Base-by-base conservation (phyloP, 1,284 basidiomycete species). In the Rhodofomes roseus region DNA sequence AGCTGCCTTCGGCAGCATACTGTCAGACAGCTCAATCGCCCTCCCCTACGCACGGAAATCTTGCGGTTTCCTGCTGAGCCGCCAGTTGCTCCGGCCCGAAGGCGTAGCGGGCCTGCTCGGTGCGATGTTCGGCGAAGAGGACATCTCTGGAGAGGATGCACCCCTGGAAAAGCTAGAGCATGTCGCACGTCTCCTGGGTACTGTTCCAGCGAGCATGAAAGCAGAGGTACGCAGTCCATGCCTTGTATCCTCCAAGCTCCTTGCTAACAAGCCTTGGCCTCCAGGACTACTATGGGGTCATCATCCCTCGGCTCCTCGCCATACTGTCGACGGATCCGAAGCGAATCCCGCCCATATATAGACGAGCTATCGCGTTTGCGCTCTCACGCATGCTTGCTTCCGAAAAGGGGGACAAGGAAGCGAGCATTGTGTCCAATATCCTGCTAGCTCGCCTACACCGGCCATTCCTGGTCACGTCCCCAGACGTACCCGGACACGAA, bases 151-250 rank as follows among this genome's bases (percentile, higher is more conserved):
- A 20, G 81, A 81, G 16, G 80, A 83, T 55, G 77, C 80, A 1
- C 78, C 80, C 1, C 67, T 90, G 7, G 83, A 87, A 62, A 90
- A 88, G 68, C 76, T 91, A 11, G 84, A 92, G 62, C 85, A 86
- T 56, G 76, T 89, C 22, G 77, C 87, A 16, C 76, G 74, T 6
- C 78, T 89, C 22, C 69, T 93, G 36, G 78, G 74, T 52, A 75
- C 83, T 27, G 75, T 85, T 25, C 90, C 90, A 1, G 69, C 80
- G 0, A 77, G 73, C 12, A 81, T 82, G 72, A 73, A 76, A 31
- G 70, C 79, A 34, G 74, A 84, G 72, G 90, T 89, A 67, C 59
- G 81, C 54, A 2, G 31, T 25, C 9, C 36, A 44, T 39, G 16
- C 16, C 16, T 4, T 14, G 31, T 34, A 34, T 34, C 16, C 7